A percentile compares a stretch with the other conserved stretches of the same genome.
Evolutionary conservation across 495 filamentous ascomycete genomes (phyloP).

Genomic region (Terfezia claveryi): DNA sequence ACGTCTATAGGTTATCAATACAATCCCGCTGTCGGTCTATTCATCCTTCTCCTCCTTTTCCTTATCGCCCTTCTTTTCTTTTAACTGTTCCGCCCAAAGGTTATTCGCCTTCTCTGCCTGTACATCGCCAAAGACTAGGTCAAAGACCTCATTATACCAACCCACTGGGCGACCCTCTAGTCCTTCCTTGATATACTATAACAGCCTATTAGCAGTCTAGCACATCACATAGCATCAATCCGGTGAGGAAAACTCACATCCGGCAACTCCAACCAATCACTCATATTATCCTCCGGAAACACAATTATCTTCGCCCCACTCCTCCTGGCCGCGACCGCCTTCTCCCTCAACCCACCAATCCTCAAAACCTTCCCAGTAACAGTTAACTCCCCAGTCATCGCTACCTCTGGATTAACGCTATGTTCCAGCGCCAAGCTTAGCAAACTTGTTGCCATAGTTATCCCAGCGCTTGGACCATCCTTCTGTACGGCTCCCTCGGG

Average conservation of each 20-base stretch:
- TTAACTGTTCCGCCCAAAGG: conserved; percentile 51
- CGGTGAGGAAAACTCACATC: conserved; percentile 41
- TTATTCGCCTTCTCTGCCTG: conserved; percentile 49
- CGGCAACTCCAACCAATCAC: conserved; percentile 93
- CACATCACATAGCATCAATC: neutral
- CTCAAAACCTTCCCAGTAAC: conserved; percentile 92
- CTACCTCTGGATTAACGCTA: conserved; percentile 62
- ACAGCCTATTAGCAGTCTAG: conserved; percentile 9
- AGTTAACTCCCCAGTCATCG: conserved; percentile 97
- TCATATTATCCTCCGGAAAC: conserved; percentile 84
- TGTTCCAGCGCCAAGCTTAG: conserved; percentile 62
- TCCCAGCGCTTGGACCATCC: conserved; percentile 85
- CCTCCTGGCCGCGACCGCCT: conserved; percentile 90
- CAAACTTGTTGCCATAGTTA: conserved; percentile 90
- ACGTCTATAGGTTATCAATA: too few relatives aligned
- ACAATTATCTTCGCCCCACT: conserved; percentile 89
- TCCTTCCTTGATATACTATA: conserved; percentile 87
- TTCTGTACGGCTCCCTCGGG: conserved; percentile 94
- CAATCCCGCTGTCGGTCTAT: too few relatives aligned
- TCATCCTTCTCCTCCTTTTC: conserved; percentile 3
- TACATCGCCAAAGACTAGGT: conserved; percentile 67
- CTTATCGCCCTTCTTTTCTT: conserved; percentile 27
- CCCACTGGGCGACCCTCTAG: conserved; percentile 70
- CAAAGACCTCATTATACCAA: conserved; percentile 91
- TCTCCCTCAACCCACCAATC: conserved; percentile 90